phyloP scores from a whole-genome alignment of 768 basidiomycete genomes.

The Leccinum fibrillosum region DNA sequence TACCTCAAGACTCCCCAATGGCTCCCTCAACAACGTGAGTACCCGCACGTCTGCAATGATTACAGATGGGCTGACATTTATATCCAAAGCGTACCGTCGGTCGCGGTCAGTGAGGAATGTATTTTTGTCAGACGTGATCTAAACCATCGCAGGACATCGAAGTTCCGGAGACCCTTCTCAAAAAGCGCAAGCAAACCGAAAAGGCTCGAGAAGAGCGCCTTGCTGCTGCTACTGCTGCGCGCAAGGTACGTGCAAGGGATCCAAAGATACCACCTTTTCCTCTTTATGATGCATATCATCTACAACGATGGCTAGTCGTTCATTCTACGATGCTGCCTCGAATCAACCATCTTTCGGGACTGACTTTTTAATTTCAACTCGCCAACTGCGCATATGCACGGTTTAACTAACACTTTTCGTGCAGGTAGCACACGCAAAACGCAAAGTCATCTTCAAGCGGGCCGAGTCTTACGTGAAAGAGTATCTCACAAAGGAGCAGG shows the following conservation, averaged over 20 bases:
- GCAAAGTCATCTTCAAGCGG: conserved; percentile 98
- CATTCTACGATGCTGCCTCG: conserved; percentile 67
- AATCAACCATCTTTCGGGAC: conserved; percentile 87
- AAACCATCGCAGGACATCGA: conserved; percentile 65
- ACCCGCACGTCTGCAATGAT: conserved; percentile 1
- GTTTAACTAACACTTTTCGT: conserved; percentile 7
- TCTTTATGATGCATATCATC: conserved; percentile 77
- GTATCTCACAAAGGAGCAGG: conserved; percentile 88
- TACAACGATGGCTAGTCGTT: conserved; percentile 68
- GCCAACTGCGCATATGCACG: conserved; percentile 2
- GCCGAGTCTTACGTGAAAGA: conserved; percentile 98
- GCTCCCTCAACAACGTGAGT: conserved; percentile 54
- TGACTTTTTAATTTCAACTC: conserved; percentile 34
- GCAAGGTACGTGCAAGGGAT: conserved; percentile 64
- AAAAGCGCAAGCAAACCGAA: conserved; percentile 98
- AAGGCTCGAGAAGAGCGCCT: conserved; percentile 94
- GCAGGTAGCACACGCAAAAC: conserved; percentile 86
- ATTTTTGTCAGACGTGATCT: conserved; percentile 10
- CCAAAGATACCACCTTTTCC: conserved; percentile 12
- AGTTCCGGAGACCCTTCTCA: conserved; percentile 99
- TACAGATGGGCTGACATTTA: background rate
- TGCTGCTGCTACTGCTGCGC: conserved; percentile 75
- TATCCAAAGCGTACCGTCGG: conserved; percentile 40
- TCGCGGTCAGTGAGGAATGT: conserved; percentile 37
- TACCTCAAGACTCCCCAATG: conserved; percentile 42